phyloP scores from a whole-genome alignment of 192 early-diverging fungal genomes.

The Gonapodya prolifera region DNA sequence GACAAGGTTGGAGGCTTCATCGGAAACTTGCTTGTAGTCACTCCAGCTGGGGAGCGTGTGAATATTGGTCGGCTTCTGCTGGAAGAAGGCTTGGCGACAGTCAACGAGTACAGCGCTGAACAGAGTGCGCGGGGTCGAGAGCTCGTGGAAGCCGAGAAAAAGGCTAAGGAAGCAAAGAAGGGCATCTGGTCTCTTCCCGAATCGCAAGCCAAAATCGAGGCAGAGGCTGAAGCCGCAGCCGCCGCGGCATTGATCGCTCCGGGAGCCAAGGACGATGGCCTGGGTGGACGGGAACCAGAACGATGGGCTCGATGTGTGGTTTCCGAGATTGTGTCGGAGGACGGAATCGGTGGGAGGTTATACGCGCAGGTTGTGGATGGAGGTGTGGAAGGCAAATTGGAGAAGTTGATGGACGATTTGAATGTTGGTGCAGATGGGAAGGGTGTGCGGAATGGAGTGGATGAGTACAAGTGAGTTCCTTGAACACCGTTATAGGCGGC shows the following conservation, averaged over 20 bases:
- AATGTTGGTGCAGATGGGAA: constrained; percentile 22
- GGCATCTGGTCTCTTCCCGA: constrained; percentile 61
- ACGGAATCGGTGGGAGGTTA: constrained; percentile 38
- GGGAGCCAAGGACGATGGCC: no score
- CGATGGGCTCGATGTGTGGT: constrained; percentile 55
- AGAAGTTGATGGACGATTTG: constrained; percentile 75
- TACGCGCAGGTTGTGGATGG: constrained; percentile 50
- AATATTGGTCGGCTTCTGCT: constrained; percentile 69
- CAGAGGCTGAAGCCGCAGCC: constrained; percentile 16
- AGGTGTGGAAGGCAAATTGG: constrained; percentile 46
- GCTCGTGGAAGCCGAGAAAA: constrained; percentile 66
- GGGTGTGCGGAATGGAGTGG: constrained; percentile 55
- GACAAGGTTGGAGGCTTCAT: constrained; percentile 92
- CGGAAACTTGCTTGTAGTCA: constrained; percentile 56
- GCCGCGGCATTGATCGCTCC: no score
- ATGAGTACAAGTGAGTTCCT: constrained; percentile 74
- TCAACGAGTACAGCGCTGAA: constrained; percentile 77
- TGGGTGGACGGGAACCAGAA: constrained; percentile 31
- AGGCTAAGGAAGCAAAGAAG: constrained; percentile 49
- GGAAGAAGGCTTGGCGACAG: constrained; percentile 63
- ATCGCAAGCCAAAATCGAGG: constrained; percentile 13
- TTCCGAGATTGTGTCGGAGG: constrained; percentile 60
- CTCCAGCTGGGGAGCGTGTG: constrained; percentile 21
- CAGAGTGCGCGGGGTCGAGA: constrained; percentile 56
- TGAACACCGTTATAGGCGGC: constrained; percentile 62